A percentile compares a stretch with the other conserved stretches of the same genome.
These are phyloP conservation scores for Pseudomonodictys pantanalensis DNA, from an alignment of 495 filamentous ascomycete genomes.

Conservation along the genomic window DNA sequence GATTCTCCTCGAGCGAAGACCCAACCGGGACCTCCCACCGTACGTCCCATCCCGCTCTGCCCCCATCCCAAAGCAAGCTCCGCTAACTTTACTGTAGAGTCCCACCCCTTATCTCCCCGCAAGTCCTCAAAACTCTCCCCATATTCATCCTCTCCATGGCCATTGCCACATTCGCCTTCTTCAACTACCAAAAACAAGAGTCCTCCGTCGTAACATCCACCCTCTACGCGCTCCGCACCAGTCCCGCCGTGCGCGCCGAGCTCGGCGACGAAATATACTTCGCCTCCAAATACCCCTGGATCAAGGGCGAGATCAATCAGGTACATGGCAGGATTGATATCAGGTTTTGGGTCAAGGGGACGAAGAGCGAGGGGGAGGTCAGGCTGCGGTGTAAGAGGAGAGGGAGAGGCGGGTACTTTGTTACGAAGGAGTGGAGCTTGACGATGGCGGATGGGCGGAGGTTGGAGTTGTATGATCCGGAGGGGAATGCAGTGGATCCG, in stretches of 20 bases:
- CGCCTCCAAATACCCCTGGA: conserved; percentile 83
- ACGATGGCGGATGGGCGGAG: conserved; percentile 58
- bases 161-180: conserved; percentile 72
- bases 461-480: conserved; percentile 36
- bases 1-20: conserved; percentile 19
- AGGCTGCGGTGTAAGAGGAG: conserved; percentile 74
- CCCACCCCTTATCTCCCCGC: conserved; percentile 24
- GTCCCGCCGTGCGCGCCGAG: conserved; percentile 64
- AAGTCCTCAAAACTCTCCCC: conserved; percentile 51
- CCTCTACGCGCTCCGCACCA: conserved; percentile 85
- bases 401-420: conserved; percentile 69
- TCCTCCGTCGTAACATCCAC: conserved; percentile 78
- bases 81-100: conserved; percentile 6
- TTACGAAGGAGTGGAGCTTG: conserved; percentile 98
- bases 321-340: conserved; percentile 90
- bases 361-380: conserved; percentile 67
- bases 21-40: conserved; percentile 28
- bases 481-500: conserved; percentile 31
- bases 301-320: conserved; percentile 89
- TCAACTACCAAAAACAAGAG: conserved; percentile 96
- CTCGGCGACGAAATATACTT: conserved; percentile 95
- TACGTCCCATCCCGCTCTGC: conserved; percentile 1
- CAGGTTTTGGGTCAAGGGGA: conserved; percentile 81
- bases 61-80: background rate
- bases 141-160: conserved; percentile 60